phyloP scores from a whole-genome alignment of 441 rosid genomes.

The Cnidoscolus chayamansa region DNA sequence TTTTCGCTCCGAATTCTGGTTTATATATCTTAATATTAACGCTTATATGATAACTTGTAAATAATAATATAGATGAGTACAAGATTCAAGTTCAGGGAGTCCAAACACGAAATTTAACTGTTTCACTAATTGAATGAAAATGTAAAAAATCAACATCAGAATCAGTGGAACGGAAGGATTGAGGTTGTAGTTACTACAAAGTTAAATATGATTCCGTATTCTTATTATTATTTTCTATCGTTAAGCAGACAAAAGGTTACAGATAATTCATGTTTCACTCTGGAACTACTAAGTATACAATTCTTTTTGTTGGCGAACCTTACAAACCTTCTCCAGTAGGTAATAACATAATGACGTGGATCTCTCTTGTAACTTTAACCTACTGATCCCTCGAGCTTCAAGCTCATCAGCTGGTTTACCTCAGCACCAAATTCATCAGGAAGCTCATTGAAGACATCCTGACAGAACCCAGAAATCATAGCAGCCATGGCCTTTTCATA shows the following conservation, averaged over 20 bases:
- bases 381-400: conserved; percentile 92
- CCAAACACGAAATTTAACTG: too few species aligned
- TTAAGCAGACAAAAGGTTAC: neutral
- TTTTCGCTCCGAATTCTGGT: too few species aligned
- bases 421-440: conserved; percentile 94
- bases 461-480: conserved; percentile 93
- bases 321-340: neutral
- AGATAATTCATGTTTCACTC: neutral
- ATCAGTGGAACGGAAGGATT: neutral
- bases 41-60: too few species aligned
- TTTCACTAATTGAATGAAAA: too few species aligned
- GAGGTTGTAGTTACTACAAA: neutral
- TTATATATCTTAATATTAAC: too few species aligned
- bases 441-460: conserved; percentile 80
- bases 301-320: neutral
- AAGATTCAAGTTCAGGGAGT: too few species aligned
- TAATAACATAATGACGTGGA: neutral
- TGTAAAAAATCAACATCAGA: neutral
- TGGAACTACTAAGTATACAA: neutral
- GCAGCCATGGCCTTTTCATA: conserved; percentile 97
- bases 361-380: conserved; percentile 41
- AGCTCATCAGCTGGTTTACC: conserved; percentile 87
- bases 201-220: neutral
- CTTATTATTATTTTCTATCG: neutral
- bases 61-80: too few species aligned